Conservation (phyloP, 1,284 basidiomycete genomes). For the Pascua guehoae region DNA sequence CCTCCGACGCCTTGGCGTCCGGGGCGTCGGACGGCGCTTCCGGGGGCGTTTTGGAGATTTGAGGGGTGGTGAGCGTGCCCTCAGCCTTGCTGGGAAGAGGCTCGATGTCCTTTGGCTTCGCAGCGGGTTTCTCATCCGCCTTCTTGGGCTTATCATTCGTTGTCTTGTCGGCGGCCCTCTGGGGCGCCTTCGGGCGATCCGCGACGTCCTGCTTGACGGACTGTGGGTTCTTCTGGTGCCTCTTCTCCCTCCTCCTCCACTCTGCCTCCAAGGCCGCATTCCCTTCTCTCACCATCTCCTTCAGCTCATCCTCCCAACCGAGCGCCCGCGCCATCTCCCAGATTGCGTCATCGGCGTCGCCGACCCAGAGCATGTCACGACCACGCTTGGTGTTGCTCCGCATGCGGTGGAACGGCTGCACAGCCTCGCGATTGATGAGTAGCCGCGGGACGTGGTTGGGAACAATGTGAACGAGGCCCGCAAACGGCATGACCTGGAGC, state of each 20-base stretch:
- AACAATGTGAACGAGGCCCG: slow-evolving; percentile 53
- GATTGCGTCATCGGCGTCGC: slow-evolving; percentile 46
- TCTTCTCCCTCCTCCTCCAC: slow-evolving; percentile 25
- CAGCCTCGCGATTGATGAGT: slow-evolving; percentile 56
- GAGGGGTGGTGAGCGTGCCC: too few relatives aligned
- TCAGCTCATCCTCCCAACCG: slow-evolving; percentile 46
- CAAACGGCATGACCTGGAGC: slow-evolving; percentile 56
- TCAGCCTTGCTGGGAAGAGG: too few relatives aligned
- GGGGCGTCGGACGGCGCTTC: neutral
- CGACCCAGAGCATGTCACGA: slow-evolving; percentile 47
- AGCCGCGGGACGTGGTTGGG: slow-evolving; percentile 49
- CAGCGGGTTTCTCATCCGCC: neutral
- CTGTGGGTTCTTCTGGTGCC: neutral
- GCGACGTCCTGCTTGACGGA: neutral
- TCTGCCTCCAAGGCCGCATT: slow-evolving; percentile 23
- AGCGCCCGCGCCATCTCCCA: slow-evolving; percentile 34
- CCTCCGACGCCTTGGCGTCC: neutral
- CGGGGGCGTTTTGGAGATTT: too few relatives aligned
- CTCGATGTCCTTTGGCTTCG: neutral
- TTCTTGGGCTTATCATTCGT: neutral
- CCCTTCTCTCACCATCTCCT: slow-evolving; percentile 30
- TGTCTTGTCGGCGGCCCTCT: neutral
- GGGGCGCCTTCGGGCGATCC: slow-evolving; percentile 4
- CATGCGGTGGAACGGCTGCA: slow-evolving; percentile 46
- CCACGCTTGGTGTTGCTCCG: slow-evolving; percentile 9